Conservation (phyloP, 2,329 filamentous ascomycete genomes). For the Colletotrichum camelliae region DNA sequence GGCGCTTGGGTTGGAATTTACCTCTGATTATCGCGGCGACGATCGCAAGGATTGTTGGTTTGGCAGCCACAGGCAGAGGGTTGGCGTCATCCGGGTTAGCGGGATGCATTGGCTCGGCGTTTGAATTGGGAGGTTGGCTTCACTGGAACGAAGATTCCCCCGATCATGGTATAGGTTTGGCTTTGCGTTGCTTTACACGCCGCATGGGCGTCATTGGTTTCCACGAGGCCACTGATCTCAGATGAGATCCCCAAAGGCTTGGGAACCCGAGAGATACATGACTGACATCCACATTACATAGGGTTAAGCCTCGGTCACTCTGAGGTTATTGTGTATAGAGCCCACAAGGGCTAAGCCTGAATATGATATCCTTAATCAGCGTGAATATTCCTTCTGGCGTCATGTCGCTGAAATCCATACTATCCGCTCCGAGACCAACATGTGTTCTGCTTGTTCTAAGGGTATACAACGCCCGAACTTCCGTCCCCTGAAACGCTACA, state of each 20-base stretch:
- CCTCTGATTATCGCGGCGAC: conserved; percentile 36
- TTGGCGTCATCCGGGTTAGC: conserved; percentile 8
- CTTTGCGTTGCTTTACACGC: background rate
- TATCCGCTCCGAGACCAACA: background rate
- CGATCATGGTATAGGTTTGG: conserved; percentile 11
- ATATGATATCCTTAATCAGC: background rate
- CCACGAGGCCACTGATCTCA: background rate
- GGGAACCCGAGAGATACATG: background rate
- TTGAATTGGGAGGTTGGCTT: background rate
- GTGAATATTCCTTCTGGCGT: background rate
- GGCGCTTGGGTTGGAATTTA: conserved; percentile 68
- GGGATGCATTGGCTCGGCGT: conserved; percentile 22
- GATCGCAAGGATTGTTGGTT: conserved; percentile 44
- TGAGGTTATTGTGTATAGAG: background rate
- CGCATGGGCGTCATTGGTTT: background rate
- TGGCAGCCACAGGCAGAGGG: conserved; percentile 29
- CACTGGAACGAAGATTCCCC: conserved; percentile 9
- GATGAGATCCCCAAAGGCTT: background rate
- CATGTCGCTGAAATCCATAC: background rate
- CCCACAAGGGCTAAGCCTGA: background rate
- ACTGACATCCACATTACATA: background rate
- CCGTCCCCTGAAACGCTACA: background rate
- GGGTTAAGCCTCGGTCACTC: background rate
- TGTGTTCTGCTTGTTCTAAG: background rate
- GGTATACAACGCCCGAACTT: conserved; percentile 1